Percentiles rank a stretch among this genome's conserved stretches.
phyloP scores from a whole-genome alignment of 257 asterid genomes.

The Pogostemon cablin region DNA sequence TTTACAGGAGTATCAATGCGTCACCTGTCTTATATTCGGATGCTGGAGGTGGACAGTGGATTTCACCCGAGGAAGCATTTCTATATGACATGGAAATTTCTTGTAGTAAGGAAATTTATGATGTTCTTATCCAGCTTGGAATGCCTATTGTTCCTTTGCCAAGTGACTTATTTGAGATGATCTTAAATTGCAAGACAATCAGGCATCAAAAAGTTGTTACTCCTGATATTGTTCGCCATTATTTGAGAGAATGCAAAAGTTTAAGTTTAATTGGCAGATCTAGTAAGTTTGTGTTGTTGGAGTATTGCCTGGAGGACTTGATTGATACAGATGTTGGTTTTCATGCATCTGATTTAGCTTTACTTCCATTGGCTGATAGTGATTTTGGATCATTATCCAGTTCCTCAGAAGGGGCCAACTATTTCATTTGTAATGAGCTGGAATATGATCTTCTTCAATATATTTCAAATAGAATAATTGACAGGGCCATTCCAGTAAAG shows the following conservation, averaged over 20 bases:
- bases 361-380: constrained; percentile 93
- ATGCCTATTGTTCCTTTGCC: constrained; percentile 92
- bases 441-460: constrained; percentile 74
- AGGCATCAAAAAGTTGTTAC: constrained; percentile 69
- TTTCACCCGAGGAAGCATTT: constrained; percentile 77
- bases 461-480: constrained; percentile 68
- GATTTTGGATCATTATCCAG: constrained; percentile 72
- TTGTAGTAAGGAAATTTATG: constrained; percentile 63
- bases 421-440: constrained; percentile 80
- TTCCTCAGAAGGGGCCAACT: constrained; percentile 54
- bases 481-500: constrained; percentile 62
- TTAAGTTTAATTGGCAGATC: constrained; percentile 52
- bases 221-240: constrained; percentile 81
- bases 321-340: constrained; percentile 76
- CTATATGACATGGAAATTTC: constrained; percentile 61
- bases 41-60: constrained; percentile 81
- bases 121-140: constrained; percentile 77
- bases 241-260: constrained; percentile 55
- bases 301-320: constrained; percentile 94
- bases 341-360: constrained; percentile 58
- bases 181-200: constrained; percentile 55
- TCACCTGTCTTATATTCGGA: constrained; percentile 73
- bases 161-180: constrained; percentile 62
- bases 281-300: constrained; percentile 68
- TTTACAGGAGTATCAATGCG: constrained; percentile 59